Conservation (phyloP, 306 rosid genomes). For the Nissolia schottii region DNA sequence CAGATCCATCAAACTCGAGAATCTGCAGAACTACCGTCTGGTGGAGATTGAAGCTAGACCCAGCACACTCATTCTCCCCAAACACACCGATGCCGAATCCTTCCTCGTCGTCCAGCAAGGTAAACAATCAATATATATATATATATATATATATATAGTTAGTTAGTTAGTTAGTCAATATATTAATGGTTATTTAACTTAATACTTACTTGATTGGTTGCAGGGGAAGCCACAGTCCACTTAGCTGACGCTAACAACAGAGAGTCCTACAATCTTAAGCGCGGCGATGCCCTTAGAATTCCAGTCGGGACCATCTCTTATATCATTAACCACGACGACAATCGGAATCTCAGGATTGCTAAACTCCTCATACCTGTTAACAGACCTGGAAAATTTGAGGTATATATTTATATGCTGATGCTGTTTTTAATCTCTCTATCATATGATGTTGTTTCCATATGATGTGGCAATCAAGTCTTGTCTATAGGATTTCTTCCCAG, state of each 20-base stretch:
- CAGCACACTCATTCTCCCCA: background rate
- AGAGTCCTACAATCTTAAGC: background rate
- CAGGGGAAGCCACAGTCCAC: background rate
- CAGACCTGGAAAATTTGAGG: background rate
- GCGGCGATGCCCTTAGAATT: background rate
- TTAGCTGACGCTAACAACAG: background rate
- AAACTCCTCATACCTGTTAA: background rate
- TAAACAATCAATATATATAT: too few species aligned
- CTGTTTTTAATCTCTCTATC: too few species aligned
- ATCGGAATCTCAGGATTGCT: background rate
- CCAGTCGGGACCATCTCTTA: background rate
- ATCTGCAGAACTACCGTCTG: background rate
- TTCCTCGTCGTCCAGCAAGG: background rate
- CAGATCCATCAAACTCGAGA: background rate
- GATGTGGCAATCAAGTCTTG: background rate
- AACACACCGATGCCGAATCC: conserved; percentile 14
- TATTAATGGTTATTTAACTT: too few species aligned
- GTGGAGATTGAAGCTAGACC: background rate
- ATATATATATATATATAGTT: too few species aligned
- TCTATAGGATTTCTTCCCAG: conserved; percentile 13
- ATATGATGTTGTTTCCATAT: too few species aligned
- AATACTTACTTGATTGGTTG: background rate
- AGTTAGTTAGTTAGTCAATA: too few species aligned
- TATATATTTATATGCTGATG: too few species aligned
- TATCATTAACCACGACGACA: background rate